Conservation (phyloP, 495 filamentous ascomycete genomes). For the Tuber indicum region DNA sequence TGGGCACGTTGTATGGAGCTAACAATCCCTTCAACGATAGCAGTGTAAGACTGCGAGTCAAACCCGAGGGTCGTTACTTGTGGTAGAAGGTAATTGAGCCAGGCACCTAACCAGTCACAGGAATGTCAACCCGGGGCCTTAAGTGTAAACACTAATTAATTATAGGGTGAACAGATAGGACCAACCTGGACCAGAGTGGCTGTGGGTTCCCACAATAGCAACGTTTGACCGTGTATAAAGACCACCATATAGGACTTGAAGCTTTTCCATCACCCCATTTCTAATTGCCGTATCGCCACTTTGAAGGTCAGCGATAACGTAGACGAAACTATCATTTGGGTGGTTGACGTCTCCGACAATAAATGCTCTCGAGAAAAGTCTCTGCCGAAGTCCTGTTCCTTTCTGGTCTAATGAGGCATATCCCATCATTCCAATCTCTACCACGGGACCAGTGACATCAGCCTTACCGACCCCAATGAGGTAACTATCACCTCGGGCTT, state of each 20-base stretch:
- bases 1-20: constrained; percentile 78
- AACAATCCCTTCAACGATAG: constrained; percentile 81
- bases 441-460: constrained; percentile 81
- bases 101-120: constrained; percentile 51
- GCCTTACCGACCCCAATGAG: constrained; percentile 87
- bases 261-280: constrained; percentile 71
- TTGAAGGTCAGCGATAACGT: constrained; percentile 80
- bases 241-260: constrained; percentile 62
- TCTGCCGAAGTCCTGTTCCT: constrained; percentile 79
- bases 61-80: constrained; percentile 91
- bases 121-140: not conserved
- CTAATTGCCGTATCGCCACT: constrained; percentile 86
- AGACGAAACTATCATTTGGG: constrained; percentile 70
- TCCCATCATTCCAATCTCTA: constrained; percentile 55
- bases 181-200: constrained; percentile 72
- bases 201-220: constrained; percentile 88
- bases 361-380: constrained; percentile 85
- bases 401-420: constrained; percentile 85
- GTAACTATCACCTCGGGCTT: constrained; percentile 51
- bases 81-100: constrained; percentile 92
- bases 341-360: constrained; percentile 66
- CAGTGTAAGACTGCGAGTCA: constrained; percentile 77
- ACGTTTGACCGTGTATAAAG: constrained; percentile 81
- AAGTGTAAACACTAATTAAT: not conserved
- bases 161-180: not conserved